Base-by-base conservation (phyloP, 2,329 filamentous ascomycete genomes). In the Venturia oleaginea region DNA sequence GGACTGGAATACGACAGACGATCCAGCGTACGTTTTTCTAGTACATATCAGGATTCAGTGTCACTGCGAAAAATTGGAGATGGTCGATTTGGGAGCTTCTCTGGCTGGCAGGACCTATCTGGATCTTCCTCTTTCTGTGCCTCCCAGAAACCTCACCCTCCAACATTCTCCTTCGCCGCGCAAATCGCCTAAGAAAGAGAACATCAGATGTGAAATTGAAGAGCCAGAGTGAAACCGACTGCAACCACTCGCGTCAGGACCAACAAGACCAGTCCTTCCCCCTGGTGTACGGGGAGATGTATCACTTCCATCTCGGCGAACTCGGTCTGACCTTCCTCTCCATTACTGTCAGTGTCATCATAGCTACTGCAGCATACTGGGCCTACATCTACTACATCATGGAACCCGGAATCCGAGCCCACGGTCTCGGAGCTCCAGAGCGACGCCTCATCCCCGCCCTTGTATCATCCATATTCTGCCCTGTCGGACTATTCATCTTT, bases 1-100 rank as follows among this genome's bases (percentile, higher is more conserved):
- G 0, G 76, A 78, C 65, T 79, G 77, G 76, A 79, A 79, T 64
- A 73, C 72, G 0, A 77, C 75, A 2, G 73, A 75, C 55, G 74
- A 77, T 46, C 65, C 67, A 46, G 65, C 61, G 24, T 40, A 42
- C 6, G n/a, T 19, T 3, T 15, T 34, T 2, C 17, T 3, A n/a
- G n/a, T n/a, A n/a, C 24, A 68, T 72, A 13, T 67, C 67, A 6
- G 71, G 70, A 15, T 72, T 70, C 64, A 65, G 65, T 19, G 68
- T 71, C 3, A 61, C 65, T 10, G 68, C 64, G 10, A 62, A 68
- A 55, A 66, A 66, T 24, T 72, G 71, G 71, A 64, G 68, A 19
- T 72, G 71, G 71, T 67, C 66, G 0, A 59, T 67, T 11, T 72
- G 69, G 68, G 71, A 72, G 65, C 65, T 71, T 13, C 65, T 72